Conservation (phyloP, 495 filamentous ascomycete species). For the Trichoderma virens region DNA sequence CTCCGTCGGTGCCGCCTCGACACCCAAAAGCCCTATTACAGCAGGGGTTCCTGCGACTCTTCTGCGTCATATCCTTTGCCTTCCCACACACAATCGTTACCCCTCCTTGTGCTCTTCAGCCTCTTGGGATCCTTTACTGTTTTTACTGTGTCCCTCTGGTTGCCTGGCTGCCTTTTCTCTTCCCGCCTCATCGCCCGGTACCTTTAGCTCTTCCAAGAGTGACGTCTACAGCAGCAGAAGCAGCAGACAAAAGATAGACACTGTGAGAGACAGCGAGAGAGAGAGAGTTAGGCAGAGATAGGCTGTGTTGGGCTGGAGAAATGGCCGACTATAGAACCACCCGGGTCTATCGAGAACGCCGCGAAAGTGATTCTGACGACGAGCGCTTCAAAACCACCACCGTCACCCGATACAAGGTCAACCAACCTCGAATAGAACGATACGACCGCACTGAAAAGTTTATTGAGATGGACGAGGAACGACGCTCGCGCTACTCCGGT, state of each 20-base stretch:
- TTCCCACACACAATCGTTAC: neutral
- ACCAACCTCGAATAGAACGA: constrained; percentile 30
- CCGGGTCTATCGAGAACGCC: constrained; percentile 35
- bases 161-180: neutral
- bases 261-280: neutral
- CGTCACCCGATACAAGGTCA: constrained; percentile 49
- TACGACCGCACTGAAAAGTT: constrained; percentile 39
- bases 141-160: neutral
- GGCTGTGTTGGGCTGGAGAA: constrained; percentile 10
- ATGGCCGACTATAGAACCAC: constrained; percentile 44
- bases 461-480: constrained; percentile 45
- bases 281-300: neutral
- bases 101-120: neutral
- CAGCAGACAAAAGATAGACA: neutral
- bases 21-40: neutral
- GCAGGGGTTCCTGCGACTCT: neutral
- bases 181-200: neutral
- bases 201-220: neutral
- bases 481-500: constrained; percentile 34
- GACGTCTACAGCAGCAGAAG: neutral
- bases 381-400: constrained; percentile 42
- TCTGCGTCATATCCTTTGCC: constrained; percentile 4
- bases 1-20: neutral
- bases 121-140: neutral
- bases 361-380: constrained; percentile 29